Conservation (phyloP, 2,329 filamentous ascomycete species). For the Cladosporium sp. region DNA sequence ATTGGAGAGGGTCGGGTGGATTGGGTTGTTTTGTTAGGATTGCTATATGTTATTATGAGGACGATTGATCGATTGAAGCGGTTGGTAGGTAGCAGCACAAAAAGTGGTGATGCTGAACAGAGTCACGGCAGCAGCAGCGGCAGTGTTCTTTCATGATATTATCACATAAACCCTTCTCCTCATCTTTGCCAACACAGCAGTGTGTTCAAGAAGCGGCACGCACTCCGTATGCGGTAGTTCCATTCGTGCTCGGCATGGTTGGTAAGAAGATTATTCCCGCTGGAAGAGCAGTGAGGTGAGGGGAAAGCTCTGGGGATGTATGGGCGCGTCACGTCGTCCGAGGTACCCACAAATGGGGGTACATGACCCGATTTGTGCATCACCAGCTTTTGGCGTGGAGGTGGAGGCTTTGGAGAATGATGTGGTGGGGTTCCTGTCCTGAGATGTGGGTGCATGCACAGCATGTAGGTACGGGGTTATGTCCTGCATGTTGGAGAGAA, state of each 20-base stretch:
- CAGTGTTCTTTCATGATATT: not conserved
- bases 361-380: not conserved
- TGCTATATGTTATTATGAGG: too few relatives aligned
- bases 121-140: not conserved
- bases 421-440: too few relatives aligned
- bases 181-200: conserved; percentile 5
- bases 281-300: conserved; percentile 5
- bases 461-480: too few relatives aligned
- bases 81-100: too few relatives aligned
- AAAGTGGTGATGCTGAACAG: not conserved
- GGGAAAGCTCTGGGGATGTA: conserved; percentile 8
- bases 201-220: conserved; percentile 3
- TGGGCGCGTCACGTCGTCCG: not conserved
- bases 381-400: too few relatives aligned
- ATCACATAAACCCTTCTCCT: conserved; percentile 1
- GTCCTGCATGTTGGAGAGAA: too few relatives aligned
- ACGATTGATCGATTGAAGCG: not conserved
- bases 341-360: conserved; percentile 4
- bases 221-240: conserved; percentile 8
- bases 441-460: too few relatives aligned
- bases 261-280: not conserved
- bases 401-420: too few relatives aligned
- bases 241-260: conserved; percentile 10
- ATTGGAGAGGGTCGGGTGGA: too few relatives aligned
- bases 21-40: too few relatives aligned